Conservation (phyloP, 768 basidiomycete species). For the Phallus indusiatus region DNA sequence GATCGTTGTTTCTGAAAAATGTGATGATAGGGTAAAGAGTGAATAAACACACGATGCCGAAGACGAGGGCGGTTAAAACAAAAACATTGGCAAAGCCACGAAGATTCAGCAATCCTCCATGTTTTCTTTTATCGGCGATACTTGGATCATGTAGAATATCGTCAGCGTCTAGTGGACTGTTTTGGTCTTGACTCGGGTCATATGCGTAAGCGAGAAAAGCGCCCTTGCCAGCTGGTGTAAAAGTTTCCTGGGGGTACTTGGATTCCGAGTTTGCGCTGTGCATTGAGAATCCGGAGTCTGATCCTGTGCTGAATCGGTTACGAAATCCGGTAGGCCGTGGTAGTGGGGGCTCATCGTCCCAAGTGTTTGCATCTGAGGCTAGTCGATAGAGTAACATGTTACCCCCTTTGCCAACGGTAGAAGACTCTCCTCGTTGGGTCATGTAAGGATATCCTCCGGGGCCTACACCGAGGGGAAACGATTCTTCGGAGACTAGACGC, state of each 20-base stretch:
- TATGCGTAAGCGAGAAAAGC: constrained; percentile 59
- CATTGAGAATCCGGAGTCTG: constrained; percentile 43
- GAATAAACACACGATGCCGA: constrained; percentile 62
- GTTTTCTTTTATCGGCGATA: constrained; percentile 23
- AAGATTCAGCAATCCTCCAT: constrained; percentile 19
- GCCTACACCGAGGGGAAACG: not conserved
- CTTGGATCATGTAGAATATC: constrained; percentile 65
- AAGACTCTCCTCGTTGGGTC: not conserved
- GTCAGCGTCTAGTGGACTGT: constrained; percentile 56
- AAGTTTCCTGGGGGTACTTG: constrained; percentile 44
- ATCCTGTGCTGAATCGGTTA: constrained; percentile 35
- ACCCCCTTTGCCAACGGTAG: constrained; percentile 24
- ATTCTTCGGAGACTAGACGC: constrained; percentile 4
- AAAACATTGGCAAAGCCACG: constrained; percentile 62
- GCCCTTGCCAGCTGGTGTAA: constrained; percentile 16
- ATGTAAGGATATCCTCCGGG: constrained; percentile 5
- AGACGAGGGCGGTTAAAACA: constrained; percentile 49
- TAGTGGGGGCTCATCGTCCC: constrained; percentile 27
- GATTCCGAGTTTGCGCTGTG: constrained; percentile 44
- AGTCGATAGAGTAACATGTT: constrained; percentile 65
- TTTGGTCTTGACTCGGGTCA: constrained; percentile 50
- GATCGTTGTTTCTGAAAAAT: constrained; percentile 26
- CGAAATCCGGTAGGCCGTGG: constrained; percentile 9
- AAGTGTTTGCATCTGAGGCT: constrained; percentile 30
- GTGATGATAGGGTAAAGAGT: constrained; percentile 67